These are phyloP conservation scores for Rhodotorula graminis DNA, from an alignment of 768 basidiomycete species.

Conservation along the genomic window DNA sequence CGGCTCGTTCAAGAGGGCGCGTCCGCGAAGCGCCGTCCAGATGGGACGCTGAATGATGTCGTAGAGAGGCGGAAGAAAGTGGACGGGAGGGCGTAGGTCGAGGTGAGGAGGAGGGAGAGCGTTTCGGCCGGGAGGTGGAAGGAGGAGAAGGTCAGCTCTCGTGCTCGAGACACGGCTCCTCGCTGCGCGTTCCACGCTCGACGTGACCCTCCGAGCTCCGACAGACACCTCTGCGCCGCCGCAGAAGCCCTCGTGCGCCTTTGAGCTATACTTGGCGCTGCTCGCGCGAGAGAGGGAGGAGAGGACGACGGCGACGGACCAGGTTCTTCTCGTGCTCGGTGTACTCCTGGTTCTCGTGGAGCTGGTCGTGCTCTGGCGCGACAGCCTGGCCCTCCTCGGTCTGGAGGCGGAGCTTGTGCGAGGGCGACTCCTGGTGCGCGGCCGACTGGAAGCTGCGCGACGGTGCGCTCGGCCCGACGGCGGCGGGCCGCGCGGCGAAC, in stretches of 20 bases:
- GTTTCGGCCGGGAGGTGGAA: neutral
- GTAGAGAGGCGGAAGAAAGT: neutral
- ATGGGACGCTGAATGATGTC: conserved; percentile 12
- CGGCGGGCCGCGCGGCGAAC: neutral
- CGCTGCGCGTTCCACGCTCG: neutral
- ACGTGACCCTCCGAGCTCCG: too few species aligned
- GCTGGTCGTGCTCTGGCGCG: conserved; percentile 4
- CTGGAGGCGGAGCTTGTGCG: conserved; percentile 12
- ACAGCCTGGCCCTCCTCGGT: conserved; percentile 5
- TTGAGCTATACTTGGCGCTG: neutral
- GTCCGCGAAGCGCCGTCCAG: conserved; percentile 31
- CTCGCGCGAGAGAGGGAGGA: neutral
- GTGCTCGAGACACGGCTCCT: neutral
- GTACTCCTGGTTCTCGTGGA: conserved; percentile 21
- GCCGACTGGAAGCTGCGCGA: conserved; percentile 5
- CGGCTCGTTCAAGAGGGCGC: conserved; percentile 28
- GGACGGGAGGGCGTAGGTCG: neutral
- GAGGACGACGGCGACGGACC: neutral
- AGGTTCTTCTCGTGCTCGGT: conserved; percentile 28
- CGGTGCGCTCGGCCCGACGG: neutral
- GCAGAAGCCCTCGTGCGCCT: too few species aligned
- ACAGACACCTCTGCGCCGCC: too few species aligned
- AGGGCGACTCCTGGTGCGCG: neutral
- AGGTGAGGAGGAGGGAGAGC: neutral
- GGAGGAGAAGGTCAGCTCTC: neutral